Evolutionary conservation across 805 yeast species (phyloP).

Genomic region (Clavispora asparagi): DNA sequence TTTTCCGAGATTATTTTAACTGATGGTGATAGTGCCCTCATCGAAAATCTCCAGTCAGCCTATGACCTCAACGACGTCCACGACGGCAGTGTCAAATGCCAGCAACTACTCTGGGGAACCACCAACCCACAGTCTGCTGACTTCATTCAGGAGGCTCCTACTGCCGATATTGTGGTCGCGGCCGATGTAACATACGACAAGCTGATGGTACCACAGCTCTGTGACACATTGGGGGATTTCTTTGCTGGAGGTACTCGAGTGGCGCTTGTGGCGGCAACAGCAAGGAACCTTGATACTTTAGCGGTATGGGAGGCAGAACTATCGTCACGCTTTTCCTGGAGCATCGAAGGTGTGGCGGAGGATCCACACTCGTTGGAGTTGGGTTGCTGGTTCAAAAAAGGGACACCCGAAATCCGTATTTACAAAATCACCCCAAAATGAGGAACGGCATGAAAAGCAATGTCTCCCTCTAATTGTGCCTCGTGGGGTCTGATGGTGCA

Average conservation of each 20-base stretch:
- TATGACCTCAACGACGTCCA: conserved; percentile 39
- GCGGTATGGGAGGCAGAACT: conserved; percentile 25
- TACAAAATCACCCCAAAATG: conserved; percentile 2
- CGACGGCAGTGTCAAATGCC: conserved; percentile 10
- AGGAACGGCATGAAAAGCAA: not conserved
- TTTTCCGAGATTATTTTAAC: conserved; percentile 42
- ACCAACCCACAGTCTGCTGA: conserved; percentile 23
- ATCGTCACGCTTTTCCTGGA: conserved; percentile 7
- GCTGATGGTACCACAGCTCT: conserved; percentile 49
- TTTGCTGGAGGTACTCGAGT: conserved; percentile 20
- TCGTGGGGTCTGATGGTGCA: no score
- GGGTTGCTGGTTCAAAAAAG: conserved; percentile 10
- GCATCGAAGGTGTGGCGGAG: not conserved
- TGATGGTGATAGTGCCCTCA: conserved; percentile 60
- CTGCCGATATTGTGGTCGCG: conserved; percentile 55
- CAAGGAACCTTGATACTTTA: conserved; percentile 48
- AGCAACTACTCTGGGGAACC: conserved; percentile 55
- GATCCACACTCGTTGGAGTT: conserved; percentile 7
- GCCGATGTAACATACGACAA: conserved; percentile 89
- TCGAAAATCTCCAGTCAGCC: conserved; percentile 43
- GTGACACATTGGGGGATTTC: conserved; percentile 42
- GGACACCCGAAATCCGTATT: conserved; percentile 15
- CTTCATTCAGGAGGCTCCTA: conserved; percentile 26
- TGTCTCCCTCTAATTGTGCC: no score
- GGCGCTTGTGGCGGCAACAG: conserved; percentile 66